phyloP scores from a whole-genome alignment of 2,329 filamentous ascomycete species.

The Capronia coronata region DNA sequence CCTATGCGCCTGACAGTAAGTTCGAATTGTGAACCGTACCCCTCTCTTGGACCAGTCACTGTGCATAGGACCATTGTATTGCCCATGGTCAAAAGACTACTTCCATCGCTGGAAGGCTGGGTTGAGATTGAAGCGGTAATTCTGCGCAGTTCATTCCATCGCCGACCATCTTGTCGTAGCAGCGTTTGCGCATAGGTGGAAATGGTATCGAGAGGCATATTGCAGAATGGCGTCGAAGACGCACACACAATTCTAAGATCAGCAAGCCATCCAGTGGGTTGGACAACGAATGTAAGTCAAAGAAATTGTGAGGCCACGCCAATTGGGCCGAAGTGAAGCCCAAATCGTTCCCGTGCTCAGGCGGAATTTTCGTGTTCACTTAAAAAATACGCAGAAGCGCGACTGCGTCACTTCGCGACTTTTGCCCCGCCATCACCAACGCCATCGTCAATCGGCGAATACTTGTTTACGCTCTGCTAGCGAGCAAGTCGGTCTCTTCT shows the following conservation, averaged over 20 bases:
- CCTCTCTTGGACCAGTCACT: constrained; percentile 76
- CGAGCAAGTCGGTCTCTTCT: too few species aligned
- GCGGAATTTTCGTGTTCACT: constrained; percentile 14
- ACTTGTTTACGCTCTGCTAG: not conserved
- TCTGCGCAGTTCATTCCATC: constrained; percentile 94
- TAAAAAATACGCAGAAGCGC: not conserved
- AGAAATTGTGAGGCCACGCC: not conserved
- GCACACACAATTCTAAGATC: not conserved
- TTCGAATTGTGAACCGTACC: constrained; percentile 26
- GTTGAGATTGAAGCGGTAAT: constrained; percentile 85
- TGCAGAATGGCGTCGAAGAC: constrained; percentile 16
- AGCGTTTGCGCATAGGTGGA: constrained; percentile 84
- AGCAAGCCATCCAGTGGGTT: not conserved
- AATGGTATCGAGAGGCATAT: constrained; percentile 90
- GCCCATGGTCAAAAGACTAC: constrained; percentile 90
- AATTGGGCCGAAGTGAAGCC: not conserved
- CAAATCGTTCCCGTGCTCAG: constrained; percentile 4
- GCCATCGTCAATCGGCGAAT: not conserved
- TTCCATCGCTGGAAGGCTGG: constrained; percentile 86
- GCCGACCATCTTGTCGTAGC: constrained; percentile 71
- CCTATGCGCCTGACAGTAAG: not conserved
- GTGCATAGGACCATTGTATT: constrained; percentile 97
- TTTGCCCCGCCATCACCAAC: not conserved
- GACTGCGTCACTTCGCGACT: constrained; percentile 3
- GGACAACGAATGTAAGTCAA: not conserved